These are phyloP conservation scores for Fusarium verrucosum DNA, from an alignment of 2,329 filamentous ascomycete species.

Conservation along the genomic window DNA sequence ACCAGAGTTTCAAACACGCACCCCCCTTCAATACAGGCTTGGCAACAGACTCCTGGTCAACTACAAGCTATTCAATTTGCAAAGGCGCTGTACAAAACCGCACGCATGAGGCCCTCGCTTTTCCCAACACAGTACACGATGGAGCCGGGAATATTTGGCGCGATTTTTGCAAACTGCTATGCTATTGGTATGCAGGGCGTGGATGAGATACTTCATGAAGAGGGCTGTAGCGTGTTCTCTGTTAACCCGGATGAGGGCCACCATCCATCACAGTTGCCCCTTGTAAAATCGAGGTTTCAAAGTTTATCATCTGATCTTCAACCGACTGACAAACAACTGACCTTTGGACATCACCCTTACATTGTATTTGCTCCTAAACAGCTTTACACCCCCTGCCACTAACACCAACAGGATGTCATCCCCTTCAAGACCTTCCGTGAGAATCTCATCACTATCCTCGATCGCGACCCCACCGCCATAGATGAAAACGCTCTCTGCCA, in stretches of 20 bases:
- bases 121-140: slow-evolving; percentile 29
- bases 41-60: slow-evolving; percentile 27
- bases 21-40: not conserved
- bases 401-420: slow-evolving; percentile 46
- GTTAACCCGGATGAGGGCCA: slow-evolving; percentile 38
- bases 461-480: slow-evolving; percentile 41
- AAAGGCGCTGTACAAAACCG: slow-evolving; percentile 28
- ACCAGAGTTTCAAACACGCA: not conserved
- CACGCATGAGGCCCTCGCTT: slow-evolving; percentile 21
- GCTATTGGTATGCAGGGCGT: slow-evolving; percentile 46
- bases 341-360: slow-evolving; percentile 49
- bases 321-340: slow-evolving; percentile 47
- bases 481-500: slow-evolving; percentile 51
- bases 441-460: slow-evolving; percentile 42
- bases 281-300: slow-evolving; percentile 41
- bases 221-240: slow-evolving; percentile 48
- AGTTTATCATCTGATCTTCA: slow-evolving; percentile 44
- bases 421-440: slow-evolving; percentile 48
- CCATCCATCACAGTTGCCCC: slow-evolving; percentile 38
- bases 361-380: slow-evolving; percentile 30
- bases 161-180: slow-evolving; percentile 51
- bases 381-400: not conserved
- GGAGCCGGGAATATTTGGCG: slow-evolving; percentile 46
- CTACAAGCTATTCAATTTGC: slow-evolving; percentile 37
- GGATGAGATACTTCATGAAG: slow-evolving; percentile 41